A percentile compares a stretch with the other conserved stretches of the same genome.
phyloP scores from a whole-genome alignment of 352 stramenopile species.

The Phytophthora lateralis region DNA sequence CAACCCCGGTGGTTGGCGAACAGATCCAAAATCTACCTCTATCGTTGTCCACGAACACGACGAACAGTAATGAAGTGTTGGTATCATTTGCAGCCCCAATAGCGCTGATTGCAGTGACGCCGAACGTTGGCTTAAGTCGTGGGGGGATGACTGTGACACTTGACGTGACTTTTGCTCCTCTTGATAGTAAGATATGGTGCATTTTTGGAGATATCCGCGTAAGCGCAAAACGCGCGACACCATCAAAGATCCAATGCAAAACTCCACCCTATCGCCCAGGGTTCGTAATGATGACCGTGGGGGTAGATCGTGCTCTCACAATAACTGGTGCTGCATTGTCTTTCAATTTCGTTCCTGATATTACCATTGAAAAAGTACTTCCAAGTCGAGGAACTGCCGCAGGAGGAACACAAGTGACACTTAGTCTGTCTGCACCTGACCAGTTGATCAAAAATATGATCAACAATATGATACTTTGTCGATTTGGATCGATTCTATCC shows the following conservation, averaged over 20 bases:
- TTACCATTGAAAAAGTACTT: slow-evolving; percentile 26
- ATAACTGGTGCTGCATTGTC: slow-evolving; percentile 13
- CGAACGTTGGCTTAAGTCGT: slow-evolving; percentile 38
- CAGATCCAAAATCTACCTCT: slow-evolving; percentile 30
- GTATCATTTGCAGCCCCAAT: slow-evolving; percentile 39
- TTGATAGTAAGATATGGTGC: slow-evolving; percentile 22
- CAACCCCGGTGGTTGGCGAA: slow-evolving; percentile 15
- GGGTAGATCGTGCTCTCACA: slow-evolving; percentile 8
- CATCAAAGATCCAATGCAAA: slow-evolving; percentile 26
- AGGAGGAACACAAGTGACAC: slow-evolving; percentile 34
- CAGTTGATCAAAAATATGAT: slow-evolving; percentile 1
- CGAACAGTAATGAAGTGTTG: slow-evolving; percentile 40
- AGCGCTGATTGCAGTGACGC: slow-evolving; percentile 13
- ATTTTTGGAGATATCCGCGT: slow-evolving; percentile 31
- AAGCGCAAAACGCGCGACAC: slow-evolving; percentile 20
- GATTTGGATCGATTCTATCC: slow-evolving; percentile 32
- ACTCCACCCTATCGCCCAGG: slow-evolving; percentile 32
- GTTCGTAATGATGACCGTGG: slow-evolving; percentile 21
- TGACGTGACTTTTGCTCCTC: slow-evolving; percentile 15
- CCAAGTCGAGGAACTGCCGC: slow-evolving; percentile 25
- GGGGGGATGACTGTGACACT: slow-evolving; percentile 34
- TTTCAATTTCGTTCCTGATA: slow-evolving; percentile 42
- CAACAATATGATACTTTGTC: slow-evolving; percentile 21
- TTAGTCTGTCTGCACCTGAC: slow-evolving; percentile 30
- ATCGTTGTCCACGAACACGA: slow-evolving; percentile 13